phyloP scores from a whole-genome alignment of 2,329 filamentous ascomycete genomes.

The Daldinia sp. region DNA sequence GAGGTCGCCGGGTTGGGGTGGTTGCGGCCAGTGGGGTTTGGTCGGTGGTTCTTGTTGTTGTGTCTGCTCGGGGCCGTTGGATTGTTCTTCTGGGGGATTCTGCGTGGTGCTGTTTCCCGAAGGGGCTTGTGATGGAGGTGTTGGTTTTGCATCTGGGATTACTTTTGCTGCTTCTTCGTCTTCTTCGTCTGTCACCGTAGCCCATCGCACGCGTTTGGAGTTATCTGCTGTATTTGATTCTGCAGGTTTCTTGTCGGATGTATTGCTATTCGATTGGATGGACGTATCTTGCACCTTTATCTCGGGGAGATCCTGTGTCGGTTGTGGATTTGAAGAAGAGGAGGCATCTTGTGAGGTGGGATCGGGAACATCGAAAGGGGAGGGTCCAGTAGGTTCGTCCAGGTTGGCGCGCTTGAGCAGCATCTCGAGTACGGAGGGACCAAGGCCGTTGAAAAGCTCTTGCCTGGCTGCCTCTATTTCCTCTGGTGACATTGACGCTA shows the following conservation, averaged over 20 bases:
- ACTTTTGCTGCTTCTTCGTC: conserved; percentile 28
- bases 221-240: background rate
- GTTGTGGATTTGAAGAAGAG: conserved; percentile 8
- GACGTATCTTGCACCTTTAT: conserved; percentile 47
- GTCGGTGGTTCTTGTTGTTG: conserved; percentile 29
- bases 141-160: conserved; percentile 11
- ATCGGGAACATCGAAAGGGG: conserved; percentile 57
- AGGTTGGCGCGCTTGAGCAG: conserved; percentile 82
- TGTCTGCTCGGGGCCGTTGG: conserved; percentile 2
- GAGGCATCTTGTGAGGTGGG: conserved; percentile 23
- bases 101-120: conserved; percentile 36
- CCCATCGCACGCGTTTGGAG: conserved; percentile 27
- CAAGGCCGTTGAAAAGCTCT: conserved; percentile 83
- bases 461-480: conserved; percentile 85
- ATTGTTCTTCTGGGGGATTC: conserved; percentile 52
- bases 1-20: conserved; percentile 72
- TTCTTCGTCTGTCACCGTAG: conserved; percentile 40
- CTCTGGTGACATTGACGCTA: conserved; percentile 81
- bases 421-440: conserved; percentile 79
- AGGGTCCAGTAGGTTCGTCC: conserved; percentile 66
- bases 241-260: conserved; percentile 15
- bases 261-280: conserved; percentile 10
- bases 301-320: conserved; percentile 31
- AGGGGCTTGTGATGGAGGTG: conserved; percentile 1
- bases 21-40: conserved; percentile 71